Base-by-base conservation (phyloP, 495 filamentous ascomycete species). In the Xanthoparmelia taractica region DNA sequence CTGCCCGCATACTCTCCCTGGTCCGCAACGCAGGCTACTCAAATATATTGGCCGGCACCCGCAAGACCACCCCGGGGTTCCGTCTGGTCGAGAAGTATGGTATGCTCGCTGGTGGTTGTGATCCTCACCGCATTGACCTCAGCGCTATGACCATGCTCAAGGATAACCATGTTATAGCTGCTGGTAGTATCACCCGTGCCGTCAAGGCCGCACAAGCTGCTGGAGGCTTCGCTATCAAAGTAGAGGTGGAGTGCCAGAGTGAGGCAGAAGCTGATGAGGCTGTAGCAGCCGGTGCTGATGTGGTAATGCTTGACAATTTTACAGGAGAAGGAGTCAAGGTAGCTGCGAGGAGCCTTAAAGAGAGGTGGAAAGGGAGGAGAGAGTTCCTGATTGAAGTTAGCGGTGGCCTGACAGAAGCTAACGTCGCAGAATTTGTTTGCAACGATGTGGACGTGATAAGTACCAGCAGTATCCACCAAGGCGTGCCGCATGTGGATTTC, bases 281-380 rank as follows among this genome's bases (percentile, higher is more conserved):
- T 0, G 90, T 96, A 68, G 82, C 74, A 8, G 92, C 93, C 0
- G 95, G 94, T 5, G 94, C 94, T 2, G 93, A 97, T 79, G 84
- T 97, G 8, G 83, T 98, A 58, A 98, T 98, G 94, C 75, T 98
- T 68, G 94, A 98, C 74, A 98, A 98, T 71, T 97, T 97, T 71
- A 82, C 81, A 0, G 80, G 84, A 0, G 85, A 90, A 13, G 91
- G 85, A 0, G 85, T 96, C 60, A 85, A 82, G 69, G 75, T 78
- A 36, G 89, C 88, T 0, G 89, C 92, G 17, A 76, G 64, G 71
- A 81, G 79, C 65, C 75, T 98, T 40, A 94, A 92, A 78, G 76
- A 86, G 68, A 82, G 84, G 68, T 63, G 64, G 68, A 64, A 33
- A 36, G 57, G 70, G 5, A 71, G 64, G 37, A 72, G 72, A 61